Evolutionary conservation across 192 early-diverging fungal genomes (phyloP).

Genomic region (Funneliformis geosporum): DNA sequence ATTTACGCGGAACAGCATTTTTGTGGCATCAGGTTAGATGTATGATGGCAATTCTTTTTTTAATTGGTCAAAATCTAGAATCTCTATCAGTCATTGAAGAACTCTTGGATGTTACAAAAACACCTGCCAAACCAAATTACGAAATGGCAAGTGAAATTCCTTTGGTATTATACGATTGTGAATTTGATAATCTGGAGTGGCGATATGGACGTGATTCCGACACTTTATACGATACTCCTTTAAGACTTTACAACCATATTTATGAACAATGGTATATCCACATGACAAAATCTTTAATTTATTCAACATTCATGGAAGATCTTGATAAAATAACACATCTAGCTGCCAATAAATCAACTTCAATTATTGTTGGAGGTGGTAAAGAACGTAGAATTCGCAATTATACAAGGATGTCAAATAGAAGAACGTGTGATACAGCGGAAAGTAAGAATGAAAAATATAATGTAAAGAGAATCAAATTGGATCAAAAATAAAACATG

Average conservation of each 20-base stretch:
- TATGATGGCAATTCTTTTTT: conserved; percentile 89
- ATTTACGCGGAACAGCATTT: conserved; percentile 86
- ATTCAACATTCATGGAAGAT: conserved; percentile 44
- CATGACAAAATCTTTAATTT: conserved; percentile 50
- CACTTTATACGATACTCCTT: conserved; percentile 34
- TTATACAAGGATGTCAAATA: conserved; percentile 16
- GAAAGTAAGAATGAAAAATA: conserved; percentile 19
- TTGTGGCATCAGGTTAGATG: conserved; percentile 98
- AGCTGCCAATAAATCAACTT: background rate
- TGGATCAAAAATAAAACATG: background rate
- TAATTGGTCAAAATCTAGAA: conserved; percentile 83
- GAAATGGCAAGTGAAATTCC: conserved; percentile 90
- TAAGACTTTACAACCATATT: conserved; percentile 47
- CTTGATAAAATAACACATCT: conserved; percentile 16
- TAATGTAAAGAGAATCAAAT: conserved; percentile 27
- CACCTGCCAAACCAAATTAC: conserved; percentile 81
- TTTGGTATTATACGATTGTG: conserved; percentile 86
- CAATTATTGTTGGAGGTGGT: conserved; percentile 18
- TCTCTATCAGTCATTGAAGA: conserved; percentile 64
- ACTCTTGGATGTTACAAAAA: conserved; percentile 66
- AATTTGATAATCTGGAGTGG: conserved; percentile 69
- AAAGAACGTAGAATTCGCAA: conserved; percentile 12
- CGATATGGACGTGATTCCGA: conserved; percentile 50
- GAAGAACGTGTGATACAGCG: background rate
- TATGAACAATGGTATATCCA: conserved; percentile 54